These are phyloP conservation scores for Talaromyces sp. DNA, from an alignment of 2,329 filamentous ascomycete species.

Conservation along the genomic window DNA sequence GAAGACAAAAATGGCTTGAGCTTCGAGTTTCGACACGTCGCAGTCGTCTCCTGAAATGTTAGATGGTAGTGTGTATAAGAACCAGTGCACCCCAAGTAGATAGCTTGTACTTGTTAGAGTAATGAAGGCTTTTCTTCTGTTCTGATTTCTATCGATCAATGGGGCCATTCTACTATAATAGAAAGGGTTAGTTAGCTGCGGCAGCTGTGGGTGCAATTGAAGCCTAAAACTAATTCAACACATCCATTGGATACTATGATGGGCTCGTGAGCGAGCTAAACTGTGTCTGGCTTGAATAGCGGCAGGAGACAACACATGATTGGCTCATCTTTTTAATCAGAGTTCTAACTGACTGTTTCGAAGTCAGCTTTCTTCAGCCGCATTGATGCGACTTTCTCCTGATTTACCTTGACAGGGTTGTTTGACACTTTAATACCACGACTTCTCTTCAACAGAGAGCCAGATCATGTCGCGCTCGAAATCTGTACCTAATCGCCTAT, in stretches of 20 bases:
- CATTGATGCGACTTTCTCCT: not conserved
- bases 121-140: not conserved
- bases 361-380: not conserved
- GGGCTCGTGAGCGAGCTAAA: too few relatives aligned
- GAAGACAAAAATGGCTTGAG: too few relatives aligned
- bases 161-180: too few relatives aligned
- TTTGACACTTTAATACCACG: too few relatives aligned
- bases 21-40: too few relatives aligned
- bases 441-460: not conserved
- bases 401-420: too few relatives aligned
- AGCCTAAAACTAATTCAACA: not conserved
- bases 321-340: not conserved
- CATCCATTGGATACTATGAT: too few relatives aligned
- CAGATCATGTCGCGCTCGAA: not conserved
- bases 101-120: not conserved
- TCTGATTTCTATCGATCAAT: not conserved
- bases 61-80: too few relatives aligned
- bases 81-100: not conserved
- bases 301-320: not conserved
- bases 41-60: too few relatives aligned
- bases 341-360: too few relatives aligned
- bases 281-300: not conserved
- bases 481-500: constrained; percentile 22
- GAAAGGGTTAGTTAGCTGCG: too few relatives aligned
- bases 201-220: too few relatives aligned